A percentile compares a stretch with the other conserved stretches of the same genome.
These are phyloP conservation scores for Wickerhamomyces sydowiorum DNA, from an alignment of 805 yeast species.

Conservation along the genomic window DNA sequence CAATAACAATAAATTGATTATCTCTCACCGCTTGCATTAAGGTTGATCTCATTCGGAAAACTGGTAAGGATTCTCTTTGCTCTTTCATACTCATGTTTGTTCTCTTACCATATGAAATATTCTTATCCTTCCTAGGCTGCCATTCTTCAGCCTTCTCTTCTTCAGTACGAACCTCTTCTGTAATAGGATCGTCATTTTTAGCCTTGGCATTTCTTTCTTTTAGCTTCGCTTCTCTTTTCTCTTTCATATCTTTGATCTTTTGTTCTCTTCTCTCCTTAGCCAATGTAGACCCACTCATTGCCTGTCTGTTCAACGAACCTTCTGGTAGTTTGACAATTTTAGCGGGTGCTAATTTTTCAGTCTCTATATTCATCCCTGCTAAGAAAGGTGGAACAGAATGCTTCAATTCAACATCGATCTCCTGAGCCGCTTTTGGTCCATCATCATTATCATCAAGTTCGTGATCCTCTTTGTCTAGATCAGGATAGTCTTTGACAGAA, in stretches of 20 bases:
- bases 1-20: conserved; percentile 67
- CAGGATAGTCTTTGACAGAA: conserved; percentile 64
- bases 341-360: conserved; percentile 41
- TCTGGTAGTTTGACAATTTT: conserved; percentile 66
- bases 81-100: conserved; percentile 39
- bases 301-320: conserved; percentile 73
- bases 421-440: conserved; percentile 35
- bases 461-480: conserved; percentile 36
- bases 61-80: conserved; percentile 67
- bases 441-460: conserved; percentile 19
- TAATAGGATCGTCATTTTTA: conserved; percentile 34
- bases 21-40: conserved; percentile 53
- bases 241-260: conserved; percentile 44
- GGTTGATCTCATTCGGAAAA: conserved; percentile 53
- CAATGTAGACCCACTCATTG: conserved; percentile 64
- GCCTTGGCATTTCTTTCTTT: conserved; percentile 7
- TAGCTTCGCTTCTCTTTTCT: conserved; percentile 27
- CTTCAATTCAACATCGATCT: conserved; percentile 68
- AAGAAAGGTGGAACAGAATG: conserved; percentile 69
- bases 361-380: conserved; percentile 40
- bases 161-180: conserved; percentile 4
- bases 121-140: conserved; percentile 22
- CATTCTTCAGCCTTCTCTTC: conserved; percentile 23
- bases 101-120: conserved; percentile 29
- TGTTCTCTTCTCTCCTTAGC: conserved; percentile 62